These are phyloP conservation scores for Aspergillus steynii DNA, from an alignment of 495 filamentous ascomycete species.

Conservation along the genomic window DNA sequence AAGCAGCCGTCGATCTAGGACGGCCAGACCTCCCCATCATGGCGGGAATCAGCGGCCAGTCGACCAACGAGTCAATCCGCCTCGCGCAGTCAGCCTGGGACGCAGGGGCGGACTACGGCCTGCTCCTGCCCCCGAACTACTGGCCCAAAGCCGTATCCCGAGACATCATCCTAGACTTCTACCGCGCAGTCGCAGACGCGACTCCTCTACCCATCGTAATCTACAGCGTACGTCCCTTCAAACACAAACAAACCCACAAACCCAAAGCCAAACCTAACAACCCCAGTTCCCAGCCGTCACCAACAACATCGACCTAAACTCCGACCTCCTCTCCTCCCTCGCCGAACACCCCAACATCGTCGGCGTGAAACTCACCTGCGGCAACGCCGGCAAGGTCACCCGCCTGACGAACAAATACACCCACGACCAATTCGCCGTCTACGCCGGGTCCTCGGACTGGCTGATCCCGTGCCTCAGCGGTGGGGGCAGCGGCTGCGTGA, in stretches of 20 bases:
- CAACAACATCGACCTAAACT: constrained; percentile 65
- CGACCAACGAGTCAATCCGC: constrained; percentile 62
- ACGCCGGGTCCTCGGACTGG: constrained; percentile 65
- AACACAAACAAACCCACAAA: too few species aligned
- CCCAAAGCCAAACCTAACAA: too few species aligned
- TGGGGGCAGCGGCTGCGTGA: constrained; percentile 62
- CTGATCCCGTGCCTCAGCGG: constrained; percentile 51
- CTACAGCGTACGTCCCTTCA: constrained; percentile 38
- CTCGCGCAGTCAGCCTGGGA: constrained; percentile 57
- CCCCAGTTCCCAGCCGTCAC: constrained; percentile 62
- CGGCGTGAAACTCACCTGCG: constrained; percentile 69
- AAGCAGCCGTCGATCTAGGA: constrained; percentile 37
- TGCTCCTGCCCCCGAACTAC: constrained; percentile 60
- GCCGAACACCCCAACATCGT: constrained; percentile 50
- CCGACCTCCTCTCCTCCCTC: constrained; percentile 53
- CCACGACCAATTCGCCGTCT: constrained; percentile 56
- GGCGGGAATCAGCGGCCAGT: constrained; percentile 60
- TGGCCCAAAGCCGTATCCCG: constrained; percentile 57
- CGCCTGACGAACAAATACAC: constrained; percentile 50
- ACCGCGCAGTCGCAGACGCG: constrained; percentile 49
- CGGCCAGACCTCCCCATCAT: constrained; percentile 48
- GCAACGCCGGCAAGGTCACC: constrained; percentile 60
- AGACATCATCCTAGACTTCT: constrained; percentile 58
- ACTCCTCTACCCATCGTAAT: constrained; percentile 57
- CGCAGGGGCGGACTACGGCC: constrained; percentile 55